Percentiles rank a stretch among this genome's conserved stretches.
Evolutionary conservation across 129 eudicot genomes (phyloP).

Genomic region (Centella asiatica): DNA sequence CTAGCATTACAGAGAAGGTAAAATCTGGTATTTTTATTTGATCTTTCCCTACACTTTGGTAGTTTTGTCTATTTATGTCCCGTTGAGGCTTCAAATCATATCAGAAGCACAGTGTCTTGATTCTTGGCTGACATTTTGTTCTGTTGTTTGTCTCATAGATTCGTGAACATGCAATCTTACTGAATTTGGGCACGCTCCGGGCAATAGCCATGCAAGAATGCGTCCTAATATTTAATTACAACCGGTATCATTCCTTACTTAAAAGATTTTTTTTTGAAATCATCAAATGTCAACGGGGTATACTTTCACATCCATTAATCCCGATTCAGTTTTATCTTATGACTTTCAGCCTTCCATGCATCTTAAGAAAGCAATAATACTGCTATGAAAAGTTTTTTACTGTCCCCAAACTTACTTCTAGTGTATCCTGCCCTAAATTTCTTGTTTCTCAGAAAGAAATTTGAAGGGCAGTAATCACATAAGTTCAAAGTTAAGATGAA

Average conservation of each 20-base stretch:
- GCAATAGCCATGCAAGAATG: conserved; percentile 95
- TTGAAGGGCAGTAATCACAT: not conserved
- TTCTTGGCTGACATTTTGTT: conserved; percentile 1
- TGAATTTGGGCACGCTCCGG: conserved; percentile 85
- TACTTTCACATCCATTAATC: not conserved
- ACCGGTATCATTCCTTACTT: conserved; percentile 46
- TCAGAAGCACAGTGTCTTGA: conserved; percentile 5
- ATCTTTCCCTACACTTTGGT: not conserved
- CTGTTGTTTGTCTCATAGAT: conserved; percentile 40
- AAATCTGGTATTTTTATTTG: too few relatives aligned
- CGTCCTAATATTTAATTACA: conserved; percentile 81
- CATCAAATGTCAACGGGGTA: too few relatives aligned
- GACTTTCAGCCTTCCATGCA: not conserved
- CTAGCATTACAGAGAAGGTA: too few relatives aligned
- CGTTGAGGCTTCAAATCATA: not conserved
- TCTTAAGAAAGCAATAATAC: not conserved
- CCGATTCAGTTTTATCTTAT: not conserved
- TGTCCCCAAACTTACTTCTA: not conserved
- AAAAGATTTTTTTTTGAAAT: too few relatives aligned
- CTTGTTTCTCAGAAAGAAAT: not conserved
- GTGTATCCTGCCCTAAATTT: not conserved
- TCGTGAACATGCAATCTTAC: conserved; percentile 84
- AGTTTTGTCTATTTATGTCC: not conserved
- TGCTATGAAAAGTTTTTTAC: not conserved
- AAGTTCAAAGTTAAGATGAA: too few relatives aligned